These are phyloP conservation scores for Geosmithia putterillii DNA, from an alignment of 2,329 filamentous ascomycete species.

Conservation along the genomic window DNA sequence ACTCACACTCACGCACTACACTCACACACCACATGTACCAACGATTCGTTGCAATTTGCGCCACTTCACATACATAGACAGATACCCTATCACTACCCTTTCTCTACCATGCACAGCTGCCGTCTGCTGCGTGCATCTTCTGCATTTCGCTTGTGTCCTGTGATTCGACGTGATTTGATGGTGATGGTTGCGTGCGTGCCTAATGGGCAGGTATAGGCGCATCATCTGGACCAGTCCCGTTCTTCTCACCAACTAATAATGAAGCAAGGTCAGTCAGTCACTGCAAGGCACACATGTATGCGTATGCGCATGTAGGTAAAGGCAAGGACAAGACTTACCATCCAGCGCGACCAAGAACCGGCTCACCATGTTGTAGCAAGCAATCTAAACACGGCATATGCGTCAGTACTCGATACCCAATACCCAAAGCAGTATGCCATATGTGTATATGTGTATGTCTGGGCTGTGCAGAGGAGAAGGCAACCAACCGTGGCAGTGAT, in stretches of 20 bases:
- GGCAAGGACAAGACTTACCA: slow-evolving; percentile 32
- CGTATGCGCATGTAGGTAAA: no score
- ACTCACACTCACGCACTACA: background rate
- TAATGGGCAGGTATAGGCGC: slow-evolving; percentile 20
- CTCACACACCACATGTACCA: background rate
- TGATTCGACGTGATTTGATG: no score
- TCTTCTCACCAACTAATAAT: slow-evolving; percentile 41
- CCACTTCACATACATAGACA: slow-evolving; percentile 19
- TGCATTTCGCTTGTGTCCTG: no score
- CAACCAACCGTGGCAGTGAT: slow-evolving; percentile 57
- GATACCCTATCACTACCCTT: slow-evolving; percentile 22
- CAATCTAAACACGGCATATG: slow-evolving; percentile 32
- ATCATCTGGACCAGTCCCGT: slow-evolving; percentile 35
- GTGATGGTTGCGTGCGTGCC: no score
- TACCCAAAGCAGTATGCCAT: background rate
- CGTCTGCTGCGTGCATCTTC: background rate
- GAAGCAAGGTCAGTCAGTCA: background rate
- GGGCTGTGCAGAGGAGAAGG: background rate
- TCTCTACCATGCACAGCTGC: background rate
- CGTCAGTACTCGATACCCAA: background rate
- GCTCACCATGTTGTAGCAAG: slow-evolving; percentile 76
- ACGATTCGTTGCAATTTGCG: slow-evolving; percentile 5
- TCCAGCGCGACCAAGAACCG: slow-evolving; percentile 74
- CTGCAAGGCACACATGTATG: no score
- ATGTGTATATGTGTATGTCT: no score